Conservation (phyloP, 139 green algal genomes). For the Picochlorum sp. region DNA sequence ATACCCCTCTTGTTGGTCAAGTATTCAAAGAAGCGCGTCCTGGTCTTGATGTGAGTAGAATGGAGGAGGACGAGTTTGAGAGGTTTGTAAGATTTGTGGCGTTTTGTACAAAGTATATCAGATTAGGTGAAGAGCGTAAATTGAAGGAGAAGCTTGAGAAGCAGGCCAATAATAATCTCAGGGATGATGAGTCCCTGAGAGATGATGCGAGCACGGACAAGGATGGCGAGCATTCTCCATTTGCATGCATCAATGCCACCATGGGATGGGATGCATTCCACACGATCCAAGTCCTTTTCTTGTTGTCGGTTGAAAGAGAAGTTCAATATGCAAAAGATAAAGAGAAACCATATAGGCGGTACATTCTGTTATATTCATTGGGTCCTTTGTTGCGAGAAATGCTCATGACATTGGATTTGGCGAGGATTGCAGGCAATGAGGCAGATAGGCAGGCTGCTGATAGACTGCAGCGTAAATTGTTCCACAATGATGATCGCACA, state of each 20-base stretch:
- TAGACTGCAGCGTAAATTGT: constrained; percentile 57
- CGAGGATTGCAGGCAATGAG: constrained; percentile 33
- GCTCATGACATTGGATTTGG: constrained; percentile 64
- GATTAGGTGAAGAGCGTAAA: constrained; percentile 39
- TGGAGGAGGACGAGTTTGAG: constrained; percentile 46
- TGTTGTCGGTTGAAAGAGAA: constrained; percentile 37
- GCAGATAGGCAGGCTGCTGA: constrained; percentile 57
- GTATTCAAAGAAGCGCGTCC: constrained; percentile 36
- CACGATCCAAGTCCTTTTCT: constrained; percentile 43
- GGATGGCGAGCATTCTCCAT: constrained; percentile 43
- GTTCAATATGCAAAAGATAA: constrained; percentile 19
- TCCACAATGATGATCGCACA: constrained; percentile 57
- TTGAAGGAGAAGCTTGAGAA: not conserved
- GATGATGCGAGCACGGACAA: constrained; percentile 2
- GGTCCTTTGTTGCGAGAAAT: constrained; percentile 66
- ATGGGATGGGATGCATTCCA: constrained; percentile 71
- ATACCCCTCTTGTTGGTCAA: constrained; percentile 14
- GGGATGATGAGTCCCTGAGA: not conserved
- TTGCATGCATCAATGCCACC: constrained; percentile 54
- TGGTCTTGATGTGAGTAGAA: constrained; percentile 44
- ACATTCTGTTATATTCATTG: constrained; percentile 2
- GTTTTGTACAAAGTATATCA: constrained; percentile 52
- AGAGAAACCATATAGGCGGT: constrained; percentile 34
- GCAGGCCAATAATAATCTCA: not conserved
- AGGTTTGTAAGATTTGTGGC: constrained; percentile 47